These are phyloP conservation scores for Rhynchospora tenuis DNA, from an alignment of 176 grass and related monocot genomes.

Conservation along the genomic window DNA sequence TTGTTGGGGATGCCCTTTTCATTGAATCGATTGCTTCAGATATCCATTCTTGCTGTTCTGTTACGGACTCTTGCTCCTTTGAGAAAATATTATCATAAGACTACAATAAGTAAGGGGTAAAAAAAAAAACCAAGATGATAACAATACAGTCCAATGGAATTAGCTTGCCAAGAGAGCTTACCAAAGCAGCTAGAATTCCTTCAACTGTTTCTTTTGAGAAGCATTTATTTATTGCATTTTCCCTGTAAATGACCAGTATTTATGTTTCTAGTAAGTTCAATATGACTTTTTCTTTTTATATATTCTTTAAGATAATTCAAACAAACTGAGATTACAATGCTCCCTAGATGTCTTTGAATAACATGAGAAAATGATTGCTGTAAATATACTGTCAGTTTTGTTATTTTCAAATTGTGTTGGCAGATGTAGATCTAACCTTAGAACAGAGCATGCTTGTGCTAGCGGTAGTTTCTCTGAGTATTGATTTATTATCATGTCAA, in stretches of 20 bases:
- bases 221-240: not conserved
- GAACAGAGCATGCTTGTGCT: not conserved
- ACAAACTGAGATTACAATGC: not conserved
- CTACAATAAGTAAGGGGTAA: not conserved
- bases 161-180: not conserved
- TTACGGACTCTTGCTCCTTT: not conserved
- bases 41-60: not conserved
- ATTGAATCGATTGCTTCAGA: not conserved
- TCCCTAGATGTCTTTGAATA: too few species aligned
- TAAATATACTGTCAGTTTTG: not conserved
- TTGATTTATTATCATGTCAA: not conserved
- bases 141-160: too few species aligned
- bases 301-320: not conserved
- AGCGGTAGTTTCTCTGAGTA: not conserved
- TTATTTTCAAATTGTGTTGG: too few species aligned
- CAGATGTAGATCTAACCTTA: not conserved
- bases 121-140: not conserved
- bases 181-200: not conserved
- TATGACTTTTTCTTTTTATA: not conserved
- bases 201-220: not conserved
- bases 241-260: not conserved
- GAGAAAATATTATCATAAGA: not conserved
- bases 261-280: not conserved
- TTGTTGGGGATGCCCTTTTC: not conserved
- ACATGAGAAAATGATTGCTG: too few species aligned